Base-by-base conservation (phyloP, 257 asterid genomes). In the Nicotiana benthamiana region DNA sequence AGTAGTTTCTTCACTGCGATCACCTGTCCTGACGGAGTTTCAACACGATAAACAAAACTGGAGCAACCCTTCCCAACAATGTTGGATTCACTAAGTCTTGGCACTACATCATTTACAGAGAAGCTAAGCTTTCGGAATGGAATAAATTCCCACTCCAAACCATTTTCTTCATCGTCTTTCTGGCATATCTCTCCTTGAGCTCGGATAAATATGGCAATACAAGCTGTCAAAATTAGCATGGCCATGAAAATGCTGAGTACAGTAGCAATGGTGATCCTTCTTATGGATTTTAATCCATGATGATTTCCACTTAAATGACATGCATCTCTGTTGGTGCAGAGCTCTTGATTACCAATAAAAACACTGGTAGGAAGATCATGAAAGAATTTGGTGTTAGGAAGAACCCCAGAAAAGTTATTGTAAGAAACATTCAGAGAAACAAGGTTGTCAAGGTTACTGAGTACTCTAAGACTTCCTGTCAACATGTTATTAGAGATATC, bases 21-120 rank as follows among this genome's bases (percentile, higher is more conserved):
- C 18, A 87, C 88, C 76, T 88, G 90, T 27, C 85, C 86, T 32
- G 56, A 82, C n/a, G 87, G 86, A 4, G 85, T 89, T 87, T 90
- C 97, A 24, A 92, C 92, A 3, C 92, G 88, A 80, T 92, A 92
- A 68, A 90, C 97, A 59, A 85, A 67, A 6, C 97, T 93, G 1
- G 97, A 92, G 82, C 91, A 80, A 20, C 97, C 97, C 83, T 86
- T 85, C 53, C 97, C 97, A 17, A 92, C 91, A 67, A 92, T 87
- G 84, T 90, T 90, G 1, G 91, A 83, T 40, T 92, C 97, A n/a
- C 86, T 81, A 46, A 92, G 95, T 67, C 84, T 86, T 62, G 88
- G 79, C 20, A 90, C 87, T 61, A 92, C 86, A 9, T 90, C 95
- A 67, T 86, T 83, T 28, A 90, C 88, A 28, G 97, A 85, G 88